These are phyloP conservation scores for Skeletonema grethae DNA, from an alignment of 108 stramenopile species.

Conservation along the genomic window DNA sequence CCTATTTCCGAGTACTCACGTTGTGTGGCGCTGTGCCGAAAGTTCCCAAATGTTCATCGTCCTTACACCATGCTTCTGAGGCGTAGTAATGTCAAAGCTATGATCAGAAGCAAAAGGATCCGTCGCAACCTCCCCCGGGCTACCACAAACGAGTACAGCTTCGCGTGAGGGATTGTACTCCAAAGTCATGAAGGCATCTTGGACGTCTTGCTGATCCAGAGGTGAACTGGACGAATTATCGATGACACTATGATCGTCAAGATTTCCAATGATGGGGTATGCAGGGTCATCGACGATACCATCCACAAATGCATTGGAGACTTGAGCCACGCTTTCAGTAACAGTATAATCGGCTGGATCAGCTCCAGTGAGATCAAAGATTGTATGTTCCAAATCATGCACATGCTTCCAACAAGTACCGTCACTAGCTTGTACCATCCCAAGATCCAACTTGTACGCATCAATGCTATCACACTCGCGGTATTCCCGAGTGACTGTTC, in stretches of 20 bases:
- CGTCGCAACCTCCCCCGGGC: constrained; percentile 49
- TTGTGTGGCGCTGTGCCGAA: constrained; percentile 1
- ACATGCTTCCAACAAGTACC: constrained; percentile 39
- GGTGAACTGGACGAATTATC: not conserved
- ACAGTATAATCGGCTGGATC: constrained; percentile 13
- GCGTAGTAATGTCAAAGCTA: not conserved
- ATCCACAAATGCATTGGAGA: constrained; percentile 4
- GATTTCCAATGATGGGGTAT: not conserved
- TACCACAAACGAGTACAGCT: constrained; percentile 49
- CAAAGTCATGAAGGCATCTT: constrained; percentile 17
- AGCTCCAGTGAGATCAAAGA: constrained; percentile 36
- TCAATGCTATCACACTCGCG: constrained; percentile 13
- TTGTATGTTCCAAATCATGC: constrained; percentile 28
- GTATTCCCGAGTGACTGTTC: constrained; percentile 23
- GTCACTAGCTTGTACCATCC: constrained; percentile 17
- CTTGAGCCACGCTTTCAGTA: constrained; percentile 7
- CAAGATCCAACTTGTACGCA: constrained; percentile 14
- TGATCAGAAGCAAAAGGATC: constrained; percentile 10
- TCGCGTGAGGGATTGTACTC: not conserved
- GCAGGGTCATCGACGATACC: not conserved
- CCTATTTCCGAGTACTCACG: not conserved
- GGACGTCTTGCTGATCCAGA: constrained; percentile 8
- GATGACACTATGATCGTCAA: constrained; percentile 15
- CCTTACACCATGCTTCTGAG: not conserved
- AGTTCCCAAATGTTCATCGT: constrained; percentile 2